phyloP scores from a whole-genome alignment of 2,329 filamentous ascomycete species.

The Fusarium tuaranense region DNA sequence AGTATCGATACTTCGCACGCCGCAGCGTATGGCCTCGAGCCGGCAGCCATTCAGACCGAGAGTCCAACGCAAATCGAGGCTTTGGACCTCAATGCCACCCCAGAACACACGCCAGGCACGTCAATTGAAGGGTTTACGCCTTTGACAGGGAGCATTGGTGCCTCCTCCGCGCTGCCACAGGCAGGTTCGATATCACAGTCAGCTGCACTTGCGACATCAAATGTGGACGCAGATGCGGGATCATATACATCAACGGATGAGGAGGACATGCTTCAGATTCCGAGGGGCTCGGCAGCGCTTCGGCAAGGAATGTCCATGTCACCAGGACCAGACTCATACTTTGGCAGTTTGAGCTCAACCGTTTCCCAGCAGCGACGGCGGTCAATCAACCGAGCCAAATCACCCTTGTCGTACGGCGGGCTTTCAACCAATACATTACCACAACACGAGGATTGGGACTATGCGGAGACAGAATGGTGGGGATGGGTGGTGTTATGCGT shows the following conservation, averaged over 20 bases:
- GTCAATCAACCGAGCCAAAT: conserved; percentile 67
- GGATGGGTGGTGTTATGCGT: conserved; percentile 92
- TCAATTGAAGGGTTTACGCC: conserved; percentile 60
- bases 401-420: conserved; percentile 68
- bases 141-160: conserved; percentile 43
- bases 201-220: conserved; percentile 12
- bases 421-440: conserved; percentile 62
- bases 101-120: conserved; percentile 57
- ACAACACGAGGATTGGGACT: conserved; percentile 79
- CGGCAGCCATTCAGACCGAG: conserved; percentile 34
- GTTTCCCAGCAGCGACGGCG: conserved; percentile 58
- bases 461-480: conserved; percentile 97
- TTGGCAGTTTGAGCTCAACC: conserved; percentile 54
- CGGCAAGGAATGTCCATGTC: conserved; percentile 59
- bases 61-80: conserved; percentile 46
- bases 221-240: conserved; percentile 35
- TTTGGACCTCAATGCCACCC: conserved; percentile 60
- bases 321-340: conserved; percentile 74
- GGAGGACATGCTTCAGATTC: conserved; percentile 79
- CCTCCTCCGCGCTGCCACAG: conserved; percentile 27
- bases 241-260: conserved; percentile 78
- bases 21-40: conserved; percentile 34
- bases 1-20: conserved; percentile 55
- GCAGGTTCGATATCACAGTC: conserved; percentile 27
- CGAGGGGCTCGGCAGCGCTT: conserved; percentile 58